Evolutionary conservation across 768 basidiomycete species (phyloP).

Genomic region (Lentinus tigrinus): DNA sequence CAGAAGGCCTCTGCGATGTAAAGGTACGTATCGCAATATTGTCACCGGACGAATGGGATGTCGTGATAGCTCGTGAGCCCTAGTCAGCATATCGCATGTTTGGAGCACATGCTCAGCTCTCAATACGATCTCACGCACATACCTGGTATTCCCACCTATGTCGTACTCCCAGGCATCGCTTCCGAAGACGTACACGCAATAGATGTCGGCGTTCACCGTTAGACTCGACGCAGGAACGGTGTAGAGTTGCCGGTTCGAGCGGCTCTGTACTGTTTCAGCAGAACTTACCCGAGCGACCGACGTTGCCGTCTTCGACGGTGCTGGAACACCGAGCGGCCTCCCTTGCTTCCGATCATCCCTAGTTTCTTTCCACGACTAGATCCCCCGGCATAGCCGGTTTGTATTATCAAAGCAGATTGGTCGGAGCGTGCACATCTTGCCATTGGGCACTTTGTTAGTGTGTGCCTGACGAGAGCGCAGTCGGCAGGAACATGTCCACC

Average conservation of each 20-base stretch:
- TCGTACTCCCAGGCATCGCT: conserved; percentile 1
- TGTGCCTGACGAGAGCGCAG: conserved; percentile 3
- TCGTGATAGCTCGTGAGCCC: background rate
- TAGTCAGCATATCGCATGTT: background rate
- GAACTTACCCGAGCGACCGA: background rate
- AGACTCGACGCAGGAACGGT: conserved; percentile 11
- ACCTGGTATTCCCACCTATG: background rate
- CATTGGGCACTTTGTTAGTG: background rate
- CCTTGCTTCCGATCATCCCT: conserved; percentile 2
- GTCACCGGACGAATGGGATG: conserved; percentile 1
- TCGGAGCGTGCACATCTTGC: conserved; percentile 1
- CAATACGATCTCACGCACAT: conserved; percentile 4
- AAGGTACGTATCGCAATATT: conserved; percentile 4
- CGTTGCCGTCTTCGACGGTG: background rate
- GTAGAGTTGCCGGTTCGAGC: conserved; percentile 17
- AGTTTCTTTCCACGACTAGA: background rate
- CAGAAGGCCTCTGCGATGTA: conserved; percentile 9
- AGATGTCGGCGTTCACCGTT: conserved; percentile 11
- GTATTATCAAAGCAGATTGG: background rate
- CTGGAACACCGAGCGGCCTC: background rate
- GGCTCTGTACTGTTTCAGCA: background rate
- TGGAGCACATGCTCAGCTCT: background rate
- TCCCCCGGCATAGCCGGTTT: conserved; percentile 5
- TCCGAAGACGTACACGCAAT: background rate
- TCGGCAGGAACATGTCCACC: background rate